phyloP scores from a whole-genome alignment of 257 asterid genomes.

The Penstemon davidsonii region DNA sequence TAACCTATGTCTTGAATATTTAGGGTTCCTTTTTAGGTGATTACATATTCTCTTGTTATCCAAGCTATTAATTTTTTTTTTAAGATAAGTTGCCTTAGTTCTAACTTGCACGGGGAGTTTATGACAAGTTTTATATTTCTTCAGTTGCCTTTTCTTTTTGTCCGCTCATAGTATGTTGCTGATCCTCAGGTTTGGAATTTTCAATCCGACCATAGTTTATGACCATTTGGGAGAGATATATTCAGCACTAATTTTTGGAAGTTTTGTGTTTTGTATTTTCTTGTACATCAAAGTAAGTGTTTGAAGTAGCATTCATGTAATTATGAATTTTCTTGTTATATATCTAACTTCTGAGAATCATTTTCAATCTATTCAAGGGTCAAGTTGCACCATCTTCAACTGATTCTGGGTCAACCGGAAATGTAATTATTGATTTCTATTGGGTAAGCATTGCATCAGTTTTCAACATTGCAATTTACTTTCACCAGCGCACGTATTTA shows the following conservation, averaged over 20 bases:
- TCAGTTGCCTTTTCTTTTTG: constrained; percentile 6
- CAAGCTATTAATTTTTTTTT: background rate
- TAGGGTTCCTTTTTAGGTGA: background rate
- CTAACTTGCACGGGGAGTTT: constrained; percentile 19
- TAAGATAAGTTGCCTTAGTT: background rate
- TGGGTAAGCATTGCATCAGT: constrained; percentile 61
- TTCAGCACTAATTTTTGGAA: constrained; percentile 87
- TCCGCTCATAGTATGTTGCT: constrained; percentile 21
- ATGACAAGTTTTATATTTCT: constrained; percentile 13
- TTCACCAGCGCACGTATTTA: background rate
- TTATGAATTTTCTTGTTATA: constrained; percentile 13
- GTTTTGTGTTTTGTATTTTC: constrained; percentile 75
- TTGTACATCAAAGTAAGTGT: constrained; percentile 78
- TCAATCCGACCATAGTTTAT: constrained; percentile 83
- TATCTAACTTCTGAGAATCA: constrained; percentile 36
- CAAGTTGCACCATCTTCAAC: constrained; percentile 83
- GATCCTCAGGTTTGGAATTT: constrained; percentile 73
- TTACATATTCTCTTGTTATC: background rate
- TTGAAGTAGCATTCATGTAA: constrained; percentile 12
- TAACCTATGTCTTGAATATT: background rate
- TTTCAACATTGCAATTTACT: constrained; percentile 14
- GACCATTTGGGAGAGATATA: constrained; percentile 91
- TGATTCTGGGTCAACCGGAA: constrained; percentile 92
- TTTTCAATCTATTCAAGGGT: constrained; percentile 54
- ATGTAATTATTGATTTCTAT: constrained; percentile 81